A percentile compares a stretch with the other conserved stretches of the same genome.
Evolutionary conservation across 371 early-diverging fungal genomes (phyloP).

Genomic region (Blastocladiella emersonii): DNA sequence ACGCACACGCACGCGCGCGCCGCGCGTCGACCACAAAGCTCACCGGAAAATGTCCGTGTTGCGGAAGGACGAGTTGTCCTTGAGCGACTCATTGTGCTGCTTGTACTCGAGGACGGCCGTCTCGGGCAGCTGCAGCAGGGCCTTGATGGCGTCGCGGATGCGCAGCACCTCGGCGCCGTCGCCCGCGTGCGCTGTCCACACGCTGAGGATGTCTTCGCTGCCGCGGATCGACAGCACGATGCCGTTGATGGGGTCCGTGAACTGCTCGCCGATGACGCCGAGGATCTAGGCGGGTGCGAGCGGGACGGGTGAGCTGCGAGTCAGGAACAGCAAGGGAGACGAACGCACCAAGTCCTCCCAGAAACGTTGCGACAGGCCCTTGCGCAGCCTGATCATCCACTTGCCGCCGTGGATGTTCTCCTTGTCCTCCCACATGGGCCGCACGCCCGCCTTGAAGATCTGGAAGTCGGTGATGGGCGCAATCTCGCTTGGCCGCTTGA

Average conservation of each 20-base stretch:
- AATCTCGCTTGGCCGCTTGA: conserved; percentile 73
- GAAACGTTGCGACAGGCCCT: conserved; percentile 81
- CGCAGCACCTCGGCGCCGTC: neutral
- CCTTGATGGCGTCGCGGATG: conserved; percentile 71
- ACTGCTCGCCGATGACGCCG: conserved; percentile 84
- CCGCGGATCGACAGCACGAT: conserved; percentile 87
- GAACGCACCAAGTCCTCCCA: conserved; percentile 79
- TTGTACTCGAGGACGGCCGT: conserved; percentile 92
- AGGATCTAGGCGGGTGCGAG: conserved; percentile 40
- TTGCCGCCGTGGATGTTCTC: conserved; percentile 90
- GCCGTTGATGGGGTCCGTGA: conserved; percentile 77
- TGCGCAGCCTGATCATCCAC: conserved; percentile 91
- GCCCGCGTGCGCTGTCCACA: conserved; percentile 54
- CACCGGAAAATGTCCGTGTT: conserved; percentile 62
- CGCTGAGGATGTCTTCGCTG: conserved; percentile 83
- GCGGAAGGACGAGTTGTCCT: conserved; percentile 80
- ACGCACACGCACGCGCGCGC: too few relatives aligned
- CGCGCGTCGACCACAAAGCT: too few relatives aligned
- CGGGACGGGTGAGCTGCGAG: neutral
- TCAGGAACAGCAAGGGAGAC: neutral
- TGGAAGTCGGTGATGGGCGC: conserved; percentile 86
- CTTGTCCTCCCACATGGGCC: conserved; percentile 96
- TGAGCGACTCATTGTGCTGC: conserved; percentile 72
- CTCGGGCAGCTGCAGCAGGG: conserved; percentile 62
- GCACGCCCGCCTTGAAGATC: conserved; percentile 85